Evolutionary conservation across 179 eudicot species (phyloP), one percentile per base, ranked within the genome.

Genomic region (Silene noctiflora): DNA sequence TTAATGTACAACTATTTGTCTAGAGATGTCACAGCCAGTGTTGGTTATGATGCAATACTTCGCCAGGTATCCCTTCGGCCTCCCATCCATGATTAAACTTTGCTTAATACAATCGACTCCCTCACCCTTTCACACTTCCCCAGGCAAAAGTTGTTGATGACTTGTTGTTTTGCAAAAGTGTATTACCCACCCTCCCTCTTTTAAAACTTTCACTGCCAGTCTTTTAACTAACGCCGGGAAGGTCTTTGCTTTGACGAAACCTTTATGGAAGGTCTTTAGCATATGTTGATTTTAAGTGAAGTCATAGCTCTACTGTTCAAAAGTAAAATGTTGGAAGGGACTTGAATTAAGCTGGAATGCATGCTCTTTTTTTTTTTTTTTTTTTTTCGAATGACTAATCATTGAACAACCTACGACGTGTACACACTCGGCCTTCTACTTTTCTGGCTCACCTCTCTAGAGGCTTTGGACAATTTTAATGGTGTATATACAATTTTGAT

Each of bases 31-130:
- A 88, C 93, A 35, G 87, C 97, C 33, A 93, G 95, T 71, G 84
- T 91, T 74, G 98, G 98, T 67, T 94, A 94, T 84, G 98, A 94
- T 83, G 94, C 88, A 67, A 84, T 92, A 44, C 88, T 94, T 22
- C 96, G 97, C 33, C 97, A 92, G 96, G 98, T 94, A 81, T n/a
- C 63, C 33, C 27, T 9, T 14, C 53, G 16, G 53, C 53, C 14
- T 55, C 4, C 7, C 29, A 46, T 46, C 53, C 8, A 11, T 60
- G 0, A 3, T 27, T 6, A 51, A 14, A 27, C 25, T 65, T 25
- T 10, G 10, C 68, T 16, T 1, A 31, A 13, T 39, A 68, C 55
- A 39, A n/a, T 11, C n/a, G 1, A 44, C 71, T 4, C 55, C 22
- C 55, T 67, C 9, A 29, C 21, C 66, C 66, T 2, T 27, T 21